Conservation (phyloP, 257 asterid species). For the Thymus mandschuricus region DNA sequence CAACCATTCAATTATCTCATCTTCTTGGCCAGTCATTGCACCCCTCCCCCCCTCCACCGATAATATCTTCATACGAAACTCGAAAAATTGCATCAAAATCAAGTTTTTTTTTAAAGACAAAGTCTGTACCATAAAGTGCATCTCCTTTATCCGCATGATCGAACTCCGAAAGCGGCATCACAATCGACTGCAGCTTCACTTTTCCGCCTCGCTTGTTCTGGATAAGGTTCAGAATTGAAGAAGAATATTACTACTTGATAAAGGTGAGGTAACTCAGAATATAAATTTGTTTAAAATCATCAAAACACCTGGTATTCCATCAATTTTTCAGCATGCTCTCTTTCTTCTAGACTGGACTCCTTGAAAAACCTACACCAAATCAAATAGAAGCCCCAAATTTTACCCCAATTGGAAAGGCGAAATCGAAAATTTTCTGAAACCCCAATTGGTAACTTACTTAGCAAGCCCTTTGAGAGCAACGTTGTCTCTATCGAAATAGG, state of each 20-base stretch:
- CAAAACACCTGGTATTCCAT: constrained; percentile 78
- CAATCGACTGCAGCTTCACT: constrained; percentile 70
- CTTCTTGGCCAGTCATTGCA: constrained; percentile 18
- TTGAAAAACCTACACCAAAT: constrained; percentile 60
- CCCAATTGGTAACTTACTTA: constrained; percentile 44
- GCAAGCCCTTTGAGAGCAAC: constrained; percentile 91
- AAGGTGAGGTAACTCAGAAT: not conserved
- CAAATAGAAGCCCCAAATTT: constrained; percentile 10
- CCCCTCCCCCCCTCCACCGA: constrained; percentile 14
- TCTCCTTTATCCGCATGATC: constrained; percentile 83
- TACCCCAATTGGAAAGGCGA: constrained; percentile 23
- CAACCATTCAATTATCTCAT: constrained; percentile 38
- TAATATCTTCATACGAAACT: constrained; percentile 18
- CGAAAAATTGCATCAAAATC: constrained; percentile 1
- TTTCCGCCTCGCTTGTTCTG: constrained; percentile 78
- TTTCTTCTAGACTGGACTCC: constrained; percentile 76
- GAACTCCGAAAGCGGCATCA: constrained; percentile 75
- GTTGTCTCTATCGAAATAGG: constrained; percentile 82
- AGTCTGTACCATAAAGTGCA: constrained; percentile 65
- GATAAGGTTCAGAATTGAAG: not conserved
- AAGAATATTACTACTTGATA: not conserved
- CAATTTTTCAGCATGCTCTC: constrained; percentile 77
- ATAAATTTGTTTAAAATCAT: constrained; percentile 3
- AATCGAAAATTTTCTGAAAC: not conserved
- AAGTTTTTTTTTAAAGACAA: not conserved